These are phyloP conservation scores for Chrysanthemum lavandulifolium DNA, from an alignment of 129 eudicot species.

Conservation along the genomic window DNA sequence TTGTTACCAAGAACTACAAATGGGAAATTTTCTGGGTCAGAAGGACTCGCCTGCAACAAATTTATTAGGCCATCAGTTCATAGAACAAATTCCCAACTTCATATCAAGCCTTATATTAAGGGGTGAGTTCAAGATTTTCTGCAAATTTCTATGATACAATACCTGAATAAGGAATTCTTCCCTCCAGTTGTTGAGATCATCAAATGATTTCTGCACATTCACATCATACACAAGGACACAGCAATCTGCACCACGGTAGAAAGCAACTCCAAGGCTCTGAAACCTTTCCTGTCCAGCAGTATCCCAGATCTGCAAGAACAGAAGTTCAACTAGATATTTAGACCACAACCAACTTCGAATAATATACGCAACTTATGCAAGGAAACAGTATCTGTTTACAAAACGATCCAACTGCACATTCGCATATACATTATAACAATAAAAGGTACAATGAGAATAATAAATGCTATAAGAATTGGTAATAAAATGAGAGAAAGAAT, in stretches of 20 bases:
- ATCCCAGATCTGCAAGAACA: conserved; percentile 78
- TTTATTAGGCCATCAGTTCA: conserved; percentile 23
- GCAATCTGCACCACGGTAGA: conserved; percentile 98
- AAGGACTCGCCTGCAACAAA: conserved; percentile 88
- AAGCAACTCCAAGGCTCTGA: conserved; percentile 96
- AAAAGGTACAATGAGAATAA: conserved; percentile 1
- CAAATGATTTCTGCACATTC: conserved; percentile 84
- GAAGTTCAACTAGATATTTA: not conserved
- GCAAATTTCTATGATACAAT: not conserved
- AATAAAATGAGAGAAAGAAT: not conserved
- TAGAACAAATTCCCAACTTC: not conserved
- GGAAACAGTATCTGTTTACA: not conserved
- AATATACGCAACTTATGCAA: conserved; percentile 7
- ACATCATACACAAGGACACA: conserved; percentile 98
- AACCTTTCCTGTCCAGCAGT: conserved; percentile 99
- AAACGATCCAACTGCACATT: not conserved
- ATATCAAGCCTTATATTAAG: not conserved
- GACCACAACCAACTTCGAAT: conserved; percentile 1
- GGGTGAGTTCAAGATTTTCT: conserved; percentile 3
- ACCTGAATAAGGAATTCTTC: conserved; percentile 97
- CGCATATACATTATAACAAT: not conserved
- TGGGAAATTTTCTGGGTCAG: conserved; percentile 93
- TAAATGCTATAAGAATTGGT: not conserved
- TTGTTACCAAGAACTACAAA: conserved; percentile 95
- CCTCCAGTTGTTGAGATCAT: conserved; percentile 87